These are phyloP conservation scores for Sclerotinia subarctica DNA, from an alignment of 2,329 filamentous ascomycete genomes.

Conservation along the genomic window DNA sequence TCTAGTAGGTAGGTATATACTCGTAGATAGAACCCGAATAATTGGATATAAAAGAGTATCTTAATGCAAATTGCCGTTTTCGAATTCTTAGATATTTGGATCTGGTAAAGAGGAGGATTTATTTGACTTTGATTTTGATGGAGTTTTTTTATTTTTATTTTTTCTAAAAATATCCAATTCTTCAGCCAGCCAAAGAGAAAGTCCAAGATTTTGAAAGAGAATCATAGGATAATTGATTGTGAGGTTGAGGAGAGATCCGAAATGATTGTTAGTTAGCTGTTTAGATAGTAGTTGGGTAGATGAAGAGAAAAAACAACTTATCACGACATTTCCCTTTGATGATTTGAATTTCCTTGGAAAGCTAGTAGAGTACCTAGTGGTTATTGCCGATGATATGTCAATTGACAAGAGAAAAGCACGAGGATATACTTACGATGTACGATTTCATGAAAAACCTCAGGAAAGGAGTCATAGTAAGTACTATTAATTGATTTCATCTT, in stretches of 20 bases:
- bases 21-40: not conserved
- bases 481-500: not conserved
- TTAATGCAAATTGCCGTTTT: not conserved
- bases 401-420: not conserved
- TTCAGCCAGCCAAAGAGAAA: not conserved
- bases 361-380: not conserved
- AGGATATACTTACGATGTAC: slow-evolving; percentile 9
- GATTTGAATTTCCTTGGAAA: not conserved
- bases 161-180: not conserved
- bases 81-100: not conserved
- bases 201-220: not conserved
- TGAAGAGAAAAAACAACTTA: not conserved
- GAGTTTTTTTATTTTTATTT: not conserved
- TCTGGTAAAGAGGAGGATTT: not conserved
- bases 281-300: not conserved
- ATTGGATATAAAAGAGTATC: not conserved
- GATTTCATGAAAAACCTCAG: not conserved
- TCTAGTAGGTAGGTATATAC: not conserved
- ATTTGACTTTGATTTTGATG: not conserved
- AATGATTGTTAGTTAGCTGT: not conserved
- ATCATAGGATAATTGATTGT: not conserved
- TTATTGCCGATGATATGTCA: not conserved
- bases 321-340: slow-evolving; percentile 4
- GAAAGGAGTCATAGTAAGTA: not conserved
- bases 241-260: slow-evolving; percentile 1